These are phyloP conservation scores for Nemophila menziesii DNA, from an alignment of 257 asterid species.

Conservation along the genomic window DNA sequence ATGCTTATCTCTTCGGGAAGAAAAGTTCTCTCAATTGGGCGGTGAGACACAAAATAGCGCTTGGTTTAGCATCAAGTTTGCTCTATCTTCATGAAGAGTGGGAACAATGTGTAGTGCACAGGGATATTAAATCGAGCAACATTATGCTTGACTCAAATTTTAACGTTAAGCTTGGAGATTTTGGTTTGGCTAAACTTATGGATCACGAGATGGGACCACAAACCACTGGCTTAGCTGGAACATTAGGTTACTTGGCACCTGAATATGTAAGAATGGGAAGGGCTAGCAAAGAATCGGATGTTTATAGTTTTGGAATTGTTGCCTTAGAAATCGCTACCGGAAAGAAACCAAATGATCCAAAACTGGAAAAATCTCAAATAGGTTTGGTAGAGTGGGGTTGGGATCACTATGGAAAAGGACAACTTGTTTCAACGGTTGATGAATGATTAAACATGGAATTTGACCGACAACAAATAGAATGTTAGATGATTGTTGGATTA, in stretches of 20 bases:
- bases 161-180: constrained; percentile 31
- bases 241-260: constrained; percentile 29
- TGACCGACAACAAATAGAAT: constrained; percentile 19
- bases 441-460: constrained; percentile 9
- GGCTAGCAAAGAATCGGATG: constrained; percentile 28
- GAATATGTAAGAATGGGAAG: constrained; percentile 25
- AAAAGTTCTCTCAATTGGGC: constrained; percentile 17
- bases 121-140: constrained; percentile 31
- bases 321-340: constrained; percentile 26
- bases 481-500: constrained; percentile 18
- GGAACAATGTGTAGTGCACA: constrained; percentile 29
- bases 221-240: constrained; percentile 24
- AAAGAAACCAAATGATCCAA: constrained; percentile 9
- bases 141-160: constrained; percentile 26
- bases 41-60: constrained; percentile 19
- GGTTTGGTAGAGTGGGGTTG: constrained; percentile 24
- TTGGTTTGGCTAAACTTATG: constrained; percentile 26
- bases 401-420: constrained; percentile 20
- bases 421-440: constrained; percentile 16
- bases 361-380: constrained; percentile 6
- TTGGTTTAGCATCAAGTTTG: constrained; percentile 26
- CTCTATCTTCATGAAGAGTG: constrained; percentile 35
- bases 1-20: constrained; percentile 20
- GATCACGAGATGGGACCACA: constrained; percentile 26
- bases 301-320: constrained; percentile 25